These are phyloP conservation scores for Aspergillus melleus DNA, from an alignment of 2,329 filamentous ascomycete species.

Conservation along the genomic window DNA sequence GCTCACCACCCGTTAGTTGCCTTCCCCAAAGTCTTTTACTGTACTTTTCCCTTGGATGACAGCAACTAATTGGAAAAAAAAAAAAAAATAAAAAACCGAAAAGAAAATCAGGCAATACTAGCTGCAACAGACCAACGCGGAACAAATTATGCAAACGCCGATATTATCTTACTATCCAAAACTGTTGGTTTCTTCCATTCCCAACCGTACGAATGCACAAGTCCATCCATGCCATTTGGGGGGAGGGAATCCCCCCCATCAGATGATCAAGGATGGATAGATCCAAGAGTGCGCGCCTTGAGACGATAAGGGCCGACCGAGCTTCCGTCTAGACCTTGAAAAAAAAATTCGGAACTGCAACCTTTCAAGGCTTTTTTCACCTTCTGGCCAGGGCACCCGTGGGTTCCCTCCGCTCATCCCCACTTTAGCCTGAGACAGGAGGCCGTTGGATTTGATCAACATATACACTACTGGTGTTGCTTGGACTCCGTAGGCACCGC, in stretches of 20 bases:
- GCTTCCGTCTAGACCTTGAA: background rate
- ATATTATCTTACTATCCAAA: background rate
- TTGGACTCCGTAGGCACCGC: background rate
- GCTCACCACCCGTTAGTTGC: background rate
- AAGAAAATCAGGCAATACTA: background rate
- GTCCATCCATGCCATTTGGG: background rate
- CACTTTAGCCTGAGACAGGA: slow-evolving; percentile 6
- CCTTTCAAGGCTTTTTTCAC: background rate
- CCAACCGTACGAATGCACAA: background rate
- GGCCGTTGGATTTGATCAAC: slow-evolving; percentile 1
- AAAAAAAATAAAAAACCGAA: background rate
- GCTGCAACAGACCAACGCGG: background rate
- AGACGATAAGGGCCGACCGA: background rate
- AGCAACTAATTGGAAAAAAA: background rate
- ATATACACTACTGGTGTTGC: background rate
- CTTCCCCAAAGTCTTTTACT: background rate
- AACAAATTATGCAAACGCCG: background rate
- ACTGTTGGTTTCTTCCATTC: background rate
- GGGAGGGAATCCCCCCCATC: background rate
- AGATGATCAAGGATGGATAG: background rate
- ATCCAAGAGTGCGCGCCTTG: background rate
- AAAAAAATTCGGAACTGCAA: slow-evolving; percentile 1
- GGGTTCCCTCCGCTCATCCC: slow-evolving; percentile 1
- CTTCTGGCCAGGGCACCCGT: background rate
- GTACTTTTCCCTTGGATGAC: background rate